Evolutionary conservation across 31 red algal species (phyloP).

Genomic region (Bonnemaisonia californica): DNA sequence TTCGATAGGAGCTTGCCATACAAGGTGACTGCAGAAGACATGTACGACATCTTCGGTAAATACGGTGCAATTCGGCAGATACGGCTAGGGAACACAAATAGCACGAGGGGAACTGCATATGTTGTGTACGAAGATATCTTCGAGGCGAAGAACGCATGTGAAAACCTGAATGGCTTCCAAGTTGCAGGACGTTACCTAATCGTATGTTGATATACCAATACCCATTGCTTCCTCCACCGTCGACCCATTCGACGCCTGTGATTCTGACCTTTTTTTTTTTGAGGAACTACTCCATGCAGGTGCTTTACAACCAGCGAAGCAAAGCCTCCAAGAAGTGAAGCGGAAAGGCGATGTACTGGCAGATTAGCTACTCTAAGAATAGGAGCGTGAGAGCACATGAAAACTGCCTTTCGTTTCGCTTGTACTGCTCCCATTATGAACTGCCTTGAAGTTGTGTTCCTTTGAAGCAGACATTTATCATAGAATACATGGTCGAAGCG

Average conservation of each 20-base stretch:
- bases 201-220: constrained; percentile 22
- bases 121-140: constrained; percentile 95
- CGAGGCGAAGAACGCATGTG: constrained; percentile 89
- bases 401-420: no score
- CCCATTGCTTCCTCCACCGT: no score
- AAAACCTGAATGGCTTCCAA: constrained; percentile 91
- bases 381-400: no score
- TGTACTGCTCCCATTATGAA: no score
- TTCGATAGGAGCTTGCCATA: constrained; percentile 82
- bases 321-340: constrained; percentile 43
- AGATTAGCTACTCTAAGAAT: no score
- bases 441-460: no score
- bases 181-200: constrained; percentile 93
- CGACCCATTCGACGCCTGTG: neutral
- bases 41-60: constrained; percentile 95
- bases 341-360: neutral
- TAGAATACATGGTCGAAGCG: no score
- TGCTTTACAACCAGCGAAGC: constrained; percentile 81
- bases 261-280: constrained; percentile 10
- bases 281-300: constrained; percentile 8
- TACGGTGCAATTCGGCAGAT: constrained; percentile 95
- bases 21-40: constrained; percentile 87
- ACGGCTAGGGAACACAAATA: constrained; percentile 74
- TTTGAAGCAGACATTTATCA: no score
- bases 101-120: constrained; percentile 90